These are phyloP conservation scores for Magnaporthiopsis incrustans DNA, from an alignment of 2,329 filamentous ascomycete species.

Conservation along the genomic window DNA sequence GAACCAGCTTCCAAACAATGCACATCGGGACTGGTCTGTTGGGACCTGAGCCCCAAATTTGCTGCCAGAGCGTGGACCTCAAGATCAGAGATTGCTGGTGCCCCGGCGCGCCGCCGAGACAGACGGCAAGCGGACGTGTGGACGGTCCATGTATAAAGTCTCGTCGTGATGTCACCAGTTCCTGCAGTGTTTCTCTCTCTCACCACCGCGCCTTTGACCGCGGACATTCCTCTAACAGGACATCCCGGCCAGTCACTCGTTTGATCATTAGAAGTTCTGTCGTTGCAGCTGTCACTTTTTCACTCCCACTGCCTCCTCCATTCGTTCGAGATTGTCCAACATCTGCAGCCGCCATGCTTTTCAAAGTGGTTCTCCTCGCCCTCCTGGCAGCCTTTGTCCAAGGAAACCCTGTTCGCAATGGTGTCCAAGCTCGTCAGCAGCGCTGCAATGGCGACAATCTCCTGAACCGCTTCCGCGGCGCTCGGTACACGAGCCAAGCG, in stretches of 20 bases:
- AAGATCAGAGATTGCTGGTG: not conserved
- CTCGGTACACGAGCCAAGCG: not conserved
- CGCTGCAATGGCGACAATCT: conserved; percentile 2
- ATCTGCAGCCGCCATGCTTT: not conserved
- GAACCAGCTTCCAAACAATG: not conserved
- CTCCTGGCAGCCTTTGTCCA: not conserved
- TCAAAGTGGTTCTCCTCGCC: not conserved
- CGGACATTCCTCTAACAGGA: not conserved
- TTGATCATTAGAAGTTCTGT: not conserved
- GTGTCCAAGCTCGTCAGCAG: not conserved
- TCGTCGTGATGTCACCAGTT: not conserved
- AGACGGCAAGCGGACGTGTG: not conserved
- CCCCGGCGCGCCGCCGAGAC: not conserved
- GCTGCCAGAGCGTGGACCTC: too few relatives aligned
- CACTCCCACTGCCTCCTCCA: not conserved
- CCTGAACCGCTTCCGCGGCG: conserved; percentile 2
- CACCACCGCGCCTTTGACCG: not conserved
- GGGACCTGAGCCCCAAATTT: not conserved
- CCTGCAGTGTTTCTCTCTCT: not conserved
- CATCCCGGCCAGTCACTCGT: not conserved
- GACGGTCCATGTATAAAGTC: not conserved
- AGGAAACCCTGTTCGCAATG: not conserved
- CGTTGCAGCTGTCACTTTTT: not conserved
- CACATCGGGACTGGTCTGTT: too few relatives aligned
- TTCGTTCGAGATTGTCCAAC: not conserved